phyloP scores from a whole-genome alignment of 768 basidiomycete genomes.

The Suillus plorans region DNA sequence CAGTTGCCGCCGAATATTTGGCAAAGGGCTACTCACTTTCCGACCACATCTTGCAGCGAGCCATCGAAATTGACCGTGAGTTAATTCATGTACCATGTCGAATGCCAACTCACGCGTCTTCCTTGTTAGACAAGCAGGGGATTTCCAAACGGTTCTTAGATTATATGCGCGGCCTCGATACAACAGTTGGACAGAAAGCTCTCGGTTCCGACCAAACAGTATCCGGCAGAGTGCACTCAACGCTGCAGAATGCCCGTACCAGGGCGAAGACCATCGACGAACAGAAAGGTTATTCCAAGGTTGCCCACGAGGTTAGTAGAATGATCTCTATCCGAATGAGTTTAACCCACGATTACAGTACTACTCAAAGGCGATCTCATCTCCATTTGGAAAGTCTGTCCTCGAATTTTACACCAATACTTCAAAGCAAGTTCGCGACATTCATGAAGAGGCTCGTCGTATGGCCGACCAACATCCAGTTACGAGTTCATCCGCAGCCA shows the following conservation, averaged over 20 bases:
- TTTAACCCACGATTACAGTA: constrained; percentile 47
- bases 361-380: constrained; percentile 73
- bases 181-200: constrained; percentile 62
- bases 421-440: constrained; percentile 84
- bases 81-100: not conserved
- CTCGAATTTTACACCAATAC: constrained; percentile 83
- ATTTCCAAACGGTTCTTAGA: constrained; percentile 84
- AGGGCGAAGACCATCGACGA: constrained; percentile 79
- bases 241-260: constrained; percentile 59
- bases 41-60: constrained; percentile 73
- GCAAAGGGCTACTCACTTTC: constrained; percentile 85
- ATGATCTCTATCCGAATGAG: not conserved
- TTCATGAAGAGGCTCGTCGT: constrained; percentile 89
- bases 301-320: constrained; percentile 59
- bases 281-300: constrained; percentile 72
- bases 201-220: constrained; percentile 83
- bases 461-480: constrained; percentile 52
- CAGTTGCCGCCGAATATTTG: constrained; percentile 91
- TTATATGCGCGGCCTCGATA: constrained; percentile 76
- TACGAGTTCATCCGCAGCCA: constrained; percentile 14
- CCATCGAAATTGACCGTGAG: constrained; percentile 78
- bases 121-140: constrained; percentile 67
- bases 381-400: constrained; percentile 77
- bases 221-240: constrained; percentile 67
- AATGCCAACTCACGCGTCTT: not conserved